Evolutionary conservation across 495 filamentous ascomycete species (phyloP).

Genomic region (Aeminium ludgeri): DNA sequence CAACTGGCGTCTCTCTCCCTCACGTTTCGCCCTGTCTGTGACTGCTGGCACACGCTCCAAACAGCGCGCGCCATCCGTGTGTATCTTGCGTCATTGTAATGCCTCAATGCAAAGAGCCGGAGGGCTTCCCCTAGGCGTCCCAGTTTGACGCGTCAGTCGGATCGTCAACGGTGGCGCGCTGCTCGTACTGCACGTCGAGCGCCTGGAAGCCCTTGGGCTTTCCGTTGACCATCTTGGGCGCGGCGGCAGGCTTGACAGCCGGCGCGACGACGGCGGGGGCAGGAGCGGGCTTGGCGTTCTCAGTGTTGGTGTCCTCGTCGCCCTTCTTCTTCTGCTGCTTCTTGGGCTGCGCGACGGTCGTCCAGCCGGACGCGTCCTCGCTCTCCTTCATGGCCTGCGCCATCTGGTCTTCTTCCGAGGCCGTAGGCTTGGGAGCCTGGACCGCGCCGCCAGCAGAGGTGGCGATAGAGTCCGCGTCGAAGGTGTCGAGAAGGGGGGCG

Average conservation of each 20-base stretch:
- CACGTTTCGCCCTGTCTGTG: too few relatives aligned
- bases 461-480: constrained; percentile 36
- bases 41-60: too few relatives aligned
- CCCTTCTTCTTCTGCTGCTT: constrained; percentile 44
- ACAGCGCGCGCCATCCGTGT: too few relatives aligned
- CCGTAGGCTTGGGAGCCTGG: background rate
- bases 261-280: background rate
- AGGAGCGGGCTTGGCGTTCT: background rate
- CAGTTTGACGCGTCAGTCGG: constrained; percentile 9
- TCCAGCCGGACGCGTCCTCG: constrained; percentile 47
- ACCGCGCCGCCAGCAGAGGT: constrained; percentile 20
- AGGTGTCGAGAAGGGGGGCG: constrained; percentile 58
- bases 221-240: too few relatives aligned
- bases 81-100: too few relatives aligned
- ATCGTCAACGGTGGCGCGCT: constrained; percentile 6
- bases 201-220: constrained; percentile 10
- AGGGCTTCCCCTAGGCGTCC: constrained; percentile 11
- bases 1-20: too few relatives aligned
- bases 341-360: constrained; percentile 44
- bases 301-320: constrained; percentile 14
- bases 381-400: constrained; percentile 10
- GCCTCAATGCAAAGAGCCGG: too few relatives aligned
- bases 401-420: constrained; percentile 72
- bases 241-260: constrained; percentile 3
- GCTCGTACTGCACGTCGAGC: constrained; percentile 9